Percentiles rank a stretch among this genome's conserved stretches.
These are phyloP conservation scores for Venturia nashicola DNA, from an alignment of 2,329 filamentous ascomycete genomes.

Conservation along the genomic window DNA sequence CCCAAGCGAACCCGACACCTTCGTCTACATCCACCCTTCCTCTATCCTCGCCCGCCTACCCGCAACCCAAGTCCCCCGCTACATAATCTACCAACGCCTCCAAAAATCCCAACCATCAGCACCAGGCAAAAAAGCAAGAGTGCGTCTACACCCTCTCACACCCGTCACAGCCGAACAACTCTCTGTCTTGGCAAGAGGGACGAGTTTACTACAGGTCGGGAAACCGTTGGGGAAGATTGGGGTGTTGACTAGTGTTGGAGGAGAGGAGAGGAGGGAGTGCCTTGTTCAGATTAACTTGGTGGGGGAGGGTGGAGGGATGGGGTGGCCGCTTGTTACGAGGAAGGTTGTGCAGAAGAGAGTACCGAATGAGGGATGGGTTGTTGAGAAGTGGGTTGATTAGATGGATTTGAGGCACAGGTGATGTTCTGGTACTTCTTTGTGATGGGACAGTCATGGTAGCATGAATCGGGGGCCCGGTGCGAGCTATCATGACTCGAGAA, in stretches of 20 bases:
- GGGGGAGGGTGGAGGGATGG: constrained; percentile 55
- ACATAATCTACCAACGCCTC: constrained; percentile 77
- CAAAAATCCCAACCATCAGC: constrained; percentile 51
- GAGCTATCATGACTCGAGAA: too few species aligned
- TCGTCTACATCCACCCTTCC: constrained; percentile 78
- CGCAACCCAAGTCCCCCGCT: constrained; percentile 66
- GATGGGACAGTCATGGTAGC: too few species aligned
- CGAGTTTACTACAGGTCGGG: constrained; percentile 44
- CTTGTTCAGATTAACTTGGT: constrained; percentile 71
- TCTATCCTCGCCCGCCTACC: constrained; percentile 63
- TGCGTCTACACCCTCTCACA: constrained; percentile 79
- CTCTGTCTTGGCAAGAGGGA: constrained; percentile 67
- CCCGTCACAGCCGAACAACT: constrained; percentile 66
- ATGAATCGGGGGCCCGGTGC: too few species aligned
- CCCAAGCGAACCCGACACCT: constrained; percentile 38
- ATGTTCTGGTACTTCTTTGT: too few species aligned
- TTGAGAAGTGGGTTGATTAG: constrained; percentile 33
- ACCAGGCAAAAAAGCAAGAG: constrained; percentile 34
- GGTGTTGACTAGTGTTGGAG: constrained; percentile 25
- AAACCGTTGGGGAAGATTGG: constrained; percentile 10
- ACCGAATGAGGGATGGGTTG: constrained; percentile 60
- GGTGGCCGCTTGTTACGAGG: constrained; percentile 77
- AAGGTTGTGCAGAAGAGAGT: constrained; percentile 74
- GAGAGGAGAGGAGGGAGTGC: constrained; percentile 52
- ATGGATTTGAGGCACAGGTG: neutral